Percentiles rank a stretch among this genome's conserved stretches.
Evolutionary conservation across 306 rosid genomes (phyloP).

Genomic region (Vigna trinervia): DNA sequence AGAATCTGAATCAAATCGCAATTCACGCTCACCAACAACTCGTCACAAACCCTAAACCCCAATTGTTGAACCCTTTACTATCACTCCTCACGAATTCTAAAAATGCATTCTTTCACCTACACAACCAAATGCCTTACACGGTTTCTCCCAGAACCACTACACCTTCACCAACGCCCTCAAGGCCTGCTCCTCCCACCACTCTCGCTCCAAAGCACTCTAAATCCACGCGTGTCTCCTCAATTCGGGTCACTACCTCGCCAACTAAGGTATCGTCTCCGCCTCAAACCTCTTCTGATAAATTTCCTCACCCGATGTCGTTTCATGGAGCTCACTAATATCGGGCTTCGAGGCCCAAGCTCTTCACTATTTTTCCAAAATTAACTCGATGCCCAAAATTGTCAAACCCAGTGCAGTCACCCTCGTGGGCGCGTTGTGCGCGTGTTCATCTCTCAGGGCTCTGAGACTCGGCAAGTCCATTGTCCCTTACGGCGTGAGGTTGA

Average conservation of each 20-base stretch:
- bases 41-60: slow-evolving; percentile 63
- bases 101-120: slow-evolving; percentile 62
- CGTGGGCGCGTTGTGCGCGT: slow-evolving; percentile 67
- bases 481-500: slow-evolving; percentile 56
- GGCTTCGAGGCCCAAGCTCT: slow-evolving; percentile 45
- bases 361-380: slow-evolving; percentile 54
- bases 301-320: slow-evolving; percentile 67
- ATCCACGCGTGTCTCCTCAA: slow-evolving; percentile 67
- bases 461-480: slow-evolving; percentile 67
- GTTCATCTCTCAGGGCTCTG: slow-evolving; percentile 63
- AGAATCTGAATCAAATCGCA: slow-evolving; percentile 45
- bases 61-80: slow-evolving; percentile 53
- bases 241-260: slow-evolving; percentile 56
- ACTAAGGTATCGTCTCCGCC: slow-evolving; percentile 58
- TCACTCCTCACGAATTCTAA: slow-evolving; percentile 54
- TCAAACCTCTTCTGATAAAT: slow-evolving; percentile 51
- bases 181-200: slow-evolving; percentile 56
- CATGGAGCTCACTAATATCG: slow-evolving; percentile 72
- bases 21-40: slow-evolving; percentile 58
- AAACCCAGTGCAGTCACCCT: slow-evolving; percentile 71
- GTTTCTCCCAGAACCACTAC: slow-evolving; percentile 70
- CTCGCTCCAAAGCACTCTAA: slow-evolving; percentile 63
- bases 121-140: slow-evolving; percentile 67
- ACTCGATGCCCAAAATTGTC: slow-evolving; percentile 55
- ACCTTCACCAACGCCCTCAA: slow-evolving; percentile 78